These are phyloP conservation scores for Melastoma malabathricum DNA, from an alignment of 345 rosid genomes.

Conservation along the genomic window DNA sequence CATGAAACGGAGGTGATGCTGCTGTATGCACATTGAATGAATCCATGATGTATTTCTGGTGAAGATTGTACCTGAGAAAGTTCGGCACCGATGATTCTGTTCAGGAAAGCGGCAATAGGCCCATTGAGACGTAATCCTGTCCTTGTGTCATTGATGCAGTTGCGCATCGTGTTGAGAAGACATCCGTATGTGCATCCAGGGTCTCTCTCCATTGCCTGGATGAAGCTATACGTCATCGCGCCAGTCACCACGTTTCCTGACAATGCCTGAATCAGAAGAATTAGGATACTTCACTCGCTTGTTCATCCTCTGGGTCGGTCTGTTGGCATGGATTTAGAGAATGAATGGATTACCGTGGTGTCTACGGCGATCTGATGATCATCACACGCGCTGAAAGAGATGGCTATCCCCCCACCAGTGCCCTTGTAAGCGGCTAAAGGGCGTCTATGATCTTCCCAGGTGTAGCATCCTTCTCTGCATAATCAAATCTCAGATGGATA, in stretches of 20 bases:
- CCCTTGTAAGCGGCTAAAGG: constrained; percentile 32
- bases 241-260: constrained; percentile 40
- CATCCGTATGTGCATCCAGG: constrained; percentile 48
- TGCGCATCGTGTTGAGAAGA: constrained; percentile 41
- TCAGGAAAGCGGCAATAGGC: constrained; percentile 19
- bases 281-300: not conserved
- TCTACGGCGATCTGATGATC: constrained; percentile 41
- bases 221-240: constrained; percentile 70
- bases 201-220: constrained; percentile 50
- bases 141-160: constrained; percentile 30
- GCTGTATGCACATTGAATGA: not conserved
- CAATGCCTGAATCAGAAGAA: constrained; percentile 34
- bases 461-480: constrained; percentile 43
- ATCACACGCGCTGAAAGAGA: constrained; percentile 62
- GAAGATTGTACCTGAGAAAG: constrained; percentile 20
- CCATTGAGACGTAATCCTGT: constrained; percentile 24
- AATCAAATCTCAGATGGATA: too few species aligned
- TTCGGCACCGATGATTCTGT: constrained; percentile 9
- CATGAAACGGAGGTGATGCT: constrained; percentile 6
- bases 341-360: constrained; percentile 29
- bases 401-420: constrained; percentile 58
- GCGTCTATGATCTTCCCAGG: constrained; percentile 46
- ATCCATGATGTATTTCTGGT: not conserved
- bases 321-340: too few species aligned
- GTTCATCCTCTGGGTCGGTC: too few species aligned